Evolutionary conservation across 2,329 filamentous ascomycete species (phyloP).

Genomic region (Calonectria pseudoreteaudii): DNA sequence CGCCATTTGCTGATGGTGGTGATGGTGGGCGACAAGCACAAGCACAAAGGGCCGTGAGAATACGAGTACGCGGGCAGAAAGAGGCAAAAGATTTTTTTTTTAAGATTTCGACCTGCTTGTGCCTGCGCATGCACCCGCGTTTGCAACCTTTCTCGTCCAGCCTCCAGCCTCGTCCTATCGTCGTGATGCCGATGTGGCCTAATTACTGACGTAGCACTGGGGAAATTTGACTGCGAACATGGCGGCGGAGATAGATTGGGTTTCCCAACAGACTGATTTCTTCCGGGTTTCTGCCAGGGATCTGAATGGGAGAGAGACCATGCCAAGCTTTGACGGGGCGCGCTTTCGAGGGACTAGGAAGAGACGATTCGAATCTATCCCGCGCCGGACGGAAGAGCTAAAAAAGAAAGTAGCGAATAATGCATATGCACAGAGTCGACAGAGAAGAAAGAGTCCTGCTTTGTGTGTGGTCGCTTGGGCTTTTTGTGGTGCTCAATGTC

Average conservation of each 20-base stretch:
- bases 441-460: background rate
- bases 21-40: conserved; percentile 1
- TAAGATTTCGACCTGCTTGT: background rate
- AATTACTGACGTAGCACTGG: conserved; percentile 1
- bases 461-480: conserved; percentile 16
- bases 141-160: background rate
- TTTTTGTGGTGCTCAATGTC: conserved; percentile 15
- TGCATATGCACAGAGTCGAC: background rate
- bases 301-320: background rate
- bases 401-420: background rate
- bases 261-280: conserved; percentile 10
- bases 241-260: background rate
- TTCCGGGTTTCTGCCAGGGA: background rate
- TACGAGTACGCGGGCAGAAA: conserved; percentile 3
- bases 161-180: conserved; percentile 6
- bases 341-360: background rate
- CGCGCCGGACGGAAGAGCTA: background rate
- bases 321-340: conserved; percentile 2
- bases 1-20: conserved; percentile 9
- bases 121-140: background rate
- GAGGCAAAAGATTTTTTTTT: background rate
- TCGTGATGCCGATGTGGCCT: conserved; percentile 1
- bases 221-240: background rate
- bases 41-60: background rate
- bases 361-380: background rate